phyloP scores from a whole-genome alignment of 225 moss, liverwort and hornwort species.

The Thuidium tamariscinum region DNA sequence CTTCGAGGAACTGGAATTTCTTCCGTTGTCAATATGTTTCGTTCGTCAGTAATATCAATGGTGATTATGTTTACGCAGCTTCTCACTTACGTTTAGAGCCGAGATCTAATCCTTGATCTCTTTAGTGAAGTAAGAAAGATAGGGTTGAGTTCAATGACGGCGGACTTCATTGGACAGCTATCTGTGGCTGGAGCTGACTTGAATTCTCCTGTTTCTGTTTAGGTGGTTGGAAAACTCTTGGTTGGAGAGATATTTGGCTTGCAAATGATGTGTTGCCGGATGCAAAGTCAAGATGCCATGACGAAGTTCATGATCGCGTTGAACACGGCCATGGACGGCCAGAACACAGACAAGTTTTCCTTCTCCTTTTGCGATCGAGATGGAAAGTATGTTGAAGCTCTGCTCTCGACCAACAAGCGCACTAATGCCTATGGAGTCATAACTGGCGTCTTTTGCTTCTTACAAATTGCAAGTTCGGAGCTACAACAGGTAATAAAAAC shows the following conservation, averaged over 20 bases:
- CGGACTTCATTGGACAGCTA: not conserved
- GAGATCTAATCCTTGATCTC: not conserved
- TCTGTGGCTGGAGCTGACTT: not conserved
- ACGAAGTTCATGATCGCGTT: slow-evolving; percentile 46
- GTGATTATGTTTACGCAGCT: not conserved
- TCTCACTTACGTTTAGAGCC: not conserved
- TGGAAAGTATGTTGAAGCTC: slow-evolving; percentile 34
- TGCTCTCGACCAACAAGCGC: slow-evolving; percentile 37
- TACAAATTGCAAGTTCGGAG: slow-evolving; percentile 47
- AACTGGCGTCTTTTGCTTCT: slow-evolving; percentile 47
- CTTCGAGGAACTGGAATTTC: not conserved
- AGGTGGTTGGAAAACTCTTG: slow-evolving; percentile 34
- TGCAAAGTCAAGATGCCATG: slow-evolving; percentile 35
- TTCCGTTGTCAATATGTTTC: not conserved
- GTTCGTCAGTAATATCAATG: not conserved
- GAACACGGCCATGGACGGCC: slow-evolving; percentile 36
- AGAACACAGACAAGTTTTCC: slow-evolving; percentile 30
- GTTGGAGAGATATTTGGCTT: slow-evolving; percentile 40
- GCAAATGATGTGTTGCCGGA: slow-evolving; percentile 42
- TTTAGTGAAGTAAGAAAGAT: not conserved
- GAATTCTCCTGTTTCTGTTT: not conserved
- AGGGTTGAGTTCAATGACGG: not conserved
- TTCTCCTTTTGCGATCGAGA: slow-evolving; percentile 34
- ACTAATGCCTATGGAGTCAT: slow-evolving; percentile 28
- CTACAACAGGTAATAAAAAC: slow-evolving; percentile 28